These are phyloP conservation scores for Aphanomyces cochlioides DNA, from an alignment of 352 stramenopile genomes.

Conservation along the genomic window DNA sequence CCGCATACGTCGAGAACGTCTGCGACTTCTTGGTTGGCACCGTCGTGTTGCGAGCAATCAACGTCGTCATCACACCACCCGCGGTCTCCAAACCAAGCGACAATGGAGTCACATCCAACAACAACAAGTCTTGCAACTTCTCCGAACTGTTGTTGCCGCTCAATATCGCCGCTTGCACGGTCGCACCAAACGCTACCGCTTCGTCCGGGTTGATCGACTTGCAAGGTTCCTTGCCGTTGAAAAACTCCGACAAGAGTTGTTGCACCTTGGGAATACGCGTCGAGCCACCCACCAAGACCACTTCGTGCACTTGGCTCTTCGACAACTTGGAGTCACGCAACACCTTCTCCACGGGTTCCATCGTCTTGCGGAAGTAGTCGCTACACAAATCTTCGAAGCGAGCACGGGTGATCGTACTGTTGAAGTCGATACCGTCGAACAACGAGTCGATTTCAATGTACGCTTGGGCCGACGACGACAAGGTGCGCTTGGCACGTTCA, in stretches of 20 bases:
- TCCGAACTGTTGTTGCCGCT: conserved; percentile 36
- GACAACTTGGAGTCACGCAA: conserved; percentile 35
- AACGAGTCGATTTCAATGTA: conserved; percentile 91
- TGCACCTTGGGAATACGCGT: conserved; percentile 54
- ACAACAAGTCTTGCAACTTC: conserved; percentile 72
- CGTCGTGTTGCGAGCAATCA: conserved; percentile 66
- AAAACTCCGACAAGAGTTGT: conserved; percentile 49
- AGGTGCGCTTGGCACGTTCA: conserved; percentile 89
- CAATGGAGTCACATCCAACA: conserved; percentile 70
- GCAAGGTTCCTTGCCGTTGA: conserved; percentile 54
- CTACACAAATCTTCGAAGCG: conserved; percentile 87
- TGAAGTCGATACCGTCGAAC: conserved; percentile 92
- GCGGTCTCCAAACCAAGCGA: conserved; percentile 65
- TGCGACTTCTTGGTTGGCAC: conserved; percentile 61
- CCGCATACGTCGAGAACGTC: conserved; percentile 62
- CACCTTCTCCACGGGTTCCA: conserved; percentile 65
- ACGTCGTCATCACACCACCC: conserved; percentile 61
- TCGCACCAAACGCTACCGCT: conserved; percentile 55
- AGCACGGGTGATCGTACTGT: conserved; percentile 86
- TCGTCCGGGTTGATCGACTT: conserved; percentile 72
- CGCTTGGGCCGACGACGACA: conserved; percentile 81
- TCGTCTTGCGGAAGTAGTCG: conserved; percentile 87
- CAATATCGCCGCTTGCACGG: conserved; percentile 43
- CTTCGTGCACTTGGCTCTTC: conserved; percentile 37
- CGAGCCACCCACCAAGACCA: conserved; percentile 42